Percentiles rank a stretch among this genome's conserved stretches.
Conservation (phyloP, 805 yeast genomes). For the Lachancea nothofagi region DNA sequence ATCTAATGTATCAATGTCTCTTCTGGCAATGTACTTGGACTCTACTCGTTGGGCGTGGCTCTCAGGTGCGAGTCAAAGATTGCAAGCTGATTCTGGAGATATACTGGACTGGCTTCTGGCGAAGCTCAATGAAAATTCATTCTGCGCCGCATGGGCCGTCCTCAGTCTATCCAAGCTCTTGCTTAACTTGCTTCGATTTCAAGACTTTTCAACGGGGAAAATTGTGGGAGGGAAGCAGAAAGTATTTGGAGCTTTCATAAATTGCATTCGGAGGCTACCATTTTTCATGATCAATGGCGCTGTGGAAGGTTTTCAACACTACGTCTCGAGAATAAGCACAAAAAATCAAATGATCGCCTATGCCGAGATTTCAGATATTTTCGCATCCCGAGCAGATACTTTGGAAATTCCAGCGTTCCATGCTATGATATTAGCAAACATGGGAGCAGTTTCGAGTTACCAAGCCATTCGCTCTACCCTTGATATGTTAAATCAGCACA, state of each 20-base stretch:
- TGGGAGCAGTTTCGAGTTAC: constrained; percentile 23
- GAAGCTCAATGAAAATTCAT: constrained; percentile 37
- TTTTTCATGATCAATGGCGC: constrained; percentile 6
- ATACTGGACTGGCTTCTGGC: constrained; percentile 41
- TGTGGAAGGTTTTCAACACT: constrained; percentile 11
- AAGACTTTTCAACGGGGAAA: constrained; percentile 19
- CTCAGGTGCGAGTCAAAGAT: constrained; percentile 14
- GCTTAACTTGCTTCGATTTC: constrained; percentile 27
- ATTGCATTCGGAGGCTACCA: constrained; percentile 18
- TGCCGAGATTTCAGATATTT: constrained; percentile 23
- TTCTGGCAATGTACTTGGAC: constrained; percentile 18
- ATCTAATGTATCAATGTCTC: constrained; percentile 17
- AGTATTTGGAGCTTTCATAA: constrained; percentile 19
- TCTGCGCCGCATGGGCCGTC: constrained; percentile 36
- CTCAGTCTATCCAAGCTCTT: constrained; percentile 27
- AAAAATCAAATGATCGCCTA: constrained; percentile 29
- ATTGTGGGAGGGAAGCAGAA: constrained; percentile 27
- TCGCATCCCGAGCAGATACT: constrained; percentile 20
- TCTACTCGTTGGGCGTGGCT: constrained; percentile 27
- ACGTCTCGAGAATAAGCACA: constrained; percentile 21
- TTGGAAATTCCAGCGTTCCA: constrained; percentile 28
- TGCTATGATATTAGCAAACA: constrained; percentile 15
- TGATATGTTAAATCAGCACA: constrained; percentile 13
- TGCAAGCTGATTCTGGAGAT: constrained; percentile 43
- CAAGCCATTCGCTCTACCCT: constrained; percentile 15